Base-by-base conservation (phyloP, 2,329 filamentous ascomycete genomes). In the Arachnomyces sp. region DNA sequence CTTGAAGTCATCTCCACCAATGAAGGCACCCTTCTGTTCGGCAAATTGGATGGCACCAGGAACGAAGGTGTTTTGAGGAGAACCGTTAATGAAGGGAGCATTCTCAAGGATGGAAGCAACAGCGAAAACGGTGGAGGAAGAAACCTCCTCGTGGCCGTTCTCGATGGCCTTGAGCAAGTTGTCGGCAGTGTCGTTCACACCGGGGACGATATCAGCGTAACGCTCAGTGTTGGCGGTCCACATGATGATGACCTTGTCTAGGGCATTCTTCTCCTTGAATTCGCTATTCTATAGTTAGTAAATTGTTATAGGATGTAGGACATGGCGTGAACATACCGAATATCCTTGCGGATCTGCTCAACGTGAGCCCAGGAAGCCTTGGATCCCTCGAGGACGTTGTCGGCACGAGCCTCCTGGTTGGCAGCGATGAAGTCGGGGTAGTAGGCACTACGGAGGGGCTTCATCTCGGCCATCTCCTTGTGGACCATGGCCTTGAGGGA, bases 201-300 rank as follows among this genome's bases (percentile, higher is more conserved):
- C 90, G 14, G 79, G 69, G 39, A 94, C 65, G 51, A 96, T 74
- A 50, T 95, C 87, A 51, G 92, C 86, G 58, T 88, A 98, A 49
- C 92, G 87, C 71, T 98, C 92, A 9, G 92, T 98, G 74, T 98
- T 98, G 67, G 92, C 92, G 43, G 92, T 96, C 92, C 92, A 98
- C 67, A 92, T 84, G 46, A 98, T 82, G 59, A 98, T 87, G 60
- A 98, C 83, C 73, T 93, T 95, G 73, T 96, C 90, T 28, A 98
- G 79, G 44, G 65, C 70, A 61, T 96, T 85, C 55, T 76, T 70
- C 47, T 79, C 70, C 75, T 96, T 96, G 79, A 98, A 98, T 49
- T 93, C 79, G 50, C 84, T 82, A 43, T 40, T 35, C 17, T 7
- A 8, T 18, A 17, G 40, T 50, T 45, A 49, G 45, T 39, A 39